Percentiles rank a stretch among this genome's conserved stretches.
These are phyloP conservation scores for Acacia acuminata DNA, from an alignment of 306 rosid genomes.

Conservation along the genomic window DNA sequence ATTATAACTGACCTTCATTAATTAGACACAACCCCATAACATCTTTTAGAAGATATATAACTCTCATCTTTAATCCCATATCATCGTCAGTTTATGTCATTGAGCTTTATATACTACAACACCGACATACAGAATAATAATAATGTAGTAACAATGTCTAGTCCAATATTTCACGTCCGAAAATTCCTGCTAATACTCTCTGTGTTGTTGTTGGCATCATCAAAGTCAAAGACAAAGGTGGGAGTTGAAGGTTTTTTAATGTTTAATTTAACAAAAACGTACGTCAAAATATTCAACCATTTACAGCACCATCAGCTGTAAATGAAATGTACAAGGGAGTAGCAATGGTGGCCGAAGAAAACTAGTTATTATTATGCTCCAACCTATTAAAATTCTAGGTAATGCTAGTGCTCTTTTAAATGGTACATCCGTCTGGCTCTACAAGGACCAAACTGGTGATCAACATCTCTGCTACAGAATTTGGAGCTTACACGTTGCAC, in stretches of 20 bases:
- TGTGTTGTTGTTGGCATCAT: neutral
- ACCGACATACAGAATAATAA: neutral
- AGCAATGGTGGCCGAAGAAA: neutral
- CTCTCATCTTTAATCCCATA: neutral
- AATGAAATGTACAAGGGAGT: neutral
- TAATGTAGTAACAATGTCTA: neutral
- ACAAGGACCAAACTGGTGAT: constrained; percentile 23
- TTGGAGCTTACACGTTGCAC: neutral
- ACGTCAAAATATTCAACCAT: neutral
- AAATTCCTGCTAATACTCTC: neutral
- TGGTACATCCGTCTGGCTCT: constrained; percentile 19
- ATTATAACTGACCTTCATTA: neutral
- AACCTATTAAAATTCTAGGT: constrained; percentile 6
- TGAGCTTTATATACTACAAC: neutral
- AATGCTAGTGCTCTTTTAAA: constrained; percentile 26
- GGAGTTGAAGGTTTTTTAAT: neutral
- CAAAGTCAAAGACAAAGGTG: neutral
- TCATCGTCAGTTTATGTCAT: neutral
- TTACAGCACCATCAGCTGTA: neutral
- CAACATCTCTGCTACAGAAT: neutral
- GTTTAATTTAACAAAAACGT: neutral
- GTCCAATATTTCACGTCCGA: neutral
- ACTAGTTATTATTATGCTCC: constrained; percentile 20
- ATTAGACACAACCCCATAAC: neutral
- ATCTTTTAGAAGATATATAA: neutral